Evolutionary conservation across 1,139 yeast species (phyloP).

Genomic region (Sugiyamaella xylanicola): DNA sequence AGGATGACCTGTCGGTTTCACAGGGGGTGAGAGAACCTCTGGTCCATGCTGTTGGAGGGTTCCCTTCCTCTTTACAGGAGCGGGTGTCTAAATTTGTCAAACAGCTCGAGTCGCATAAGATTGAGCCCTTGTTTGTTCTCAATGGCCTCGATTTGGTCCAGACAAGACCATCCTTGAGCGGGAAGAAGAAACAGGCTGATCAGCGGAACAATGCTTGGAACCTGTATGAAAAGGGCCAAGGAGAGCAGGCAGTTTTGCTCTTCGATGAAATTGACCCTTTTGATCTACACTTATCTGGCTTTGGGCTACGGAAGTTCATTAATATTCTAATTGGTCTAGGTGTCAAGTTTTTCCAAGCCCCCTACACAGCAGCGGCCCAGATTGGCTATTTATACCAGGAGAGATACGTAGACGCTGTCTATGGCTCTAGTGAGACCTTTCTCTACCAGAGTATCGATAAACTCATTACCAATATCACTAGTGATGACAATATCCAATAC

Average conservation of each 20-base stretch:
- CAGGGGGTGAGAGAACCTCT: slow-evolving; percentile 66
- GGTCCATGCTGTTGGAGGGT: slow-evolving; percentile 80
- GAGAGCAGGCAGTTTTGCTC: slow-evolving; percentile 41
- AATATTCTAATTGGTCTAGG: slow-evolving; percentile 57
- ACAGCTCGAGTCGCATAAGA: slow-evolving; percentile 59
- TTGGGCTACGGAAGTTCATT: slow-evolving; percentile 53
- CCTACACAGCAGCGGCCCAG: slow-evolving; percentile 82
- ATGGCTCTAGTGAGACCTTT: slow-evolving; percentile 81
- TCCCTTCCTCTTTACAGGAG: slow-evolving; percentile 64
- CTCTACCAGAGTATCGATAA: slow-evolving; percentile 64
- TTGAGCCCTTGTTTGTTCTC: slow-evolving; percentile 77
- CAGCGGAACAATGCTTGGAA: slow-evolving; percentile 45
- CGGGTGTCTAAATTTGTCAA: slow-evolving; percentile 62
- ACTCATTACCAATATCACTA: slow-evolving; percentile 63
- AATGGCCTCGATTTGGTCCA: slow-evolving; percentile 51
- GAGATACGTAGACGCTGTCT: slow-evolving; percentile 68
- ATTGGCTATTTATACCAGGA: slow-evolving; percentile 64
- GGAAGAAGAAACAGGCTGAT: slow-evolving; percentile 23
- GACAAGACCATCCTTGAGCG: slow-evolving; percentile 29
- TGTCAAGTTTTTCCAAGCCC: slow-evolving; percentile 75
- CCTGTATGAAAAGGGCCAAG: slow-evolving; percentile 40
- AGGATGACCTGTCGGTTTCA: slow-evolving; percentile 36
- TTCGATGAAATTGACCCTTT: slow-evolving; percentile 36
- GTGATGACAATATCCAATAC: slow-evolving; percentile 37
- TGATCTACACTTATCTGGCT: slow-evolving; percentile 25